Evolutionary conservation across 2,329 filamentous ascomycete genomes (phyloP), one percentile per base, ranked within the genome.

Genomic region (Aspergillus novoparasiticus): DNA sequence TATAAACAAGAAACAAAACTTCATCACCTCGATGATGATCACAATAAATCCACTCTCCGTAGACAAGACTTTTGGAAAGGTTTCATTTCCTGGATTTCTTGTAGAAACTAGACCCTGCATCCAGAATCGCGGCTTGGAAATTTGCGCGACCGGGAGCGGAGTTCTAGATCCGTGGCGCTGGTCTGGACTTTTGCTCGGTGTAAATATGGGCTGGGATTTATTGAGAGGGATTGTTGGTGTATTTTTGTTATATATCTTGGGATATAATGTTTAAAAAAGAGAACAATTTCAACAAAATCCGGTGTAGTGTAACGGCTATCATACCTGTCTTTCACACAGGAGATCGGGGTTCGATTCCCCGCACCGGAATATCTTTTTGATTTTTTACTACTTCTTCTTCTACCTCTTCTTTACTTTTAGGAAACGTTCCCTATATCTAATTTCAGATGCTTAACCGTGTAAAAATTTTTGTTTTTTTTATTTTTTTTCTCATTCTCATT

Each of bases 311-410:
- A 64, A 63, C 62, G 63, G 63, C 48, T 63, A 64, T 63, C 63
- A 64, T 64, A 60, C 60, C 60, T 54, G 63, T 59, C 63, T 64
- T 61, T 64, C 63, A 64, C 63, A 59, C 63, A 54, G 60, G 60
- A 64, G 63, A 60, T 63, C 63, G 63, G 63, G 63, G 63, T 64
- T 64, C 63, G 63, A 64, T 64, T 64, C 63, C 63, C 63, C 63
- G 63, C 46, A 62, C 59, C 63, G 63, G 63, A 64, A 28, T 34
- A 3, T 39, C 14, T 36, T 39, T 19, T 45, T 45, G 34, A 36
- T 14, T 36, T 14, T 6, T 1, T 14, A 34, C 11, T 12, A 14
- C 3, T 14, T 34, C 12, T 34, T 34, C 9, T 34, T 12, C 34
- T 14, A 36, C 12, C n/a, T 19, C 36, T 16, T 39, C 6, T 16